Conservation (phyloP, 2,329 filamentous ascomycete species). For the Fusarium chlamydosporum region DNA sequence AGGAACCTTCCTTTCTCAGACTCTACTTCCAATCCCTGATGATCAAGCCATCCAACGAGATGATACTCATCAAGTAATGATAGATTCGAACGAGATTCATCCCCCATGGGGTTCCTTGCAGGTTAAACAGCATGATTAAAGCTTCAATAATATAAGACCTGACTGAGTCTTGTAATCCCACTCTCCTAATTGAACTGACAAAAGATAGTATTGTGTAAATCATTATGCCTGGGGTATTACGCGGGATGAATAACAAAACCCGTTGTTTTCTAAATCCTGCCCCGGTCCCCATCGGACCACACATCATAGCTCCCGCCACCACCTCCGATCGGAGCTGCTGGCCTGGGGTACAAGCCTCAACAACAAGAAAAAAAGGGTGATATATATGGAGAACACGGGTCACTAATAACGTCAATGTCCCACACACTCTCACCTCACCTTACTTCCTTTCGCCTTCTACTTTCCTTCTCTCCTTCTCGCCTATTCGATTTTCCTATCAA, state of each 20-base stretch:
- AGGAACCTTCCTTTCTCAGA: conserved; percentile 33
- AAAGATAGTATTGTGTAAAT: not conserved
- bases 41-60: not conserved
- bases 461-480: not conserved
- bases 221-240: conserved; percentile 2
- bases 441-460: conserved; percentile 16
- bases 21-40: not conserved
- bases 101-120: conserved; percentile 37
- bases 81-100: not conserved
- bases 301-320: conserved; percentile 37
- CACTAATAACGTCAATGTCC: conserved; percentile 36
- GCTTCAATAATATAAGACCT: not conserved
- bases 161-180: conserved; percentile 14
- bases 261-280: conserved; percentile 6
- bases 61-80: conserved; percentile 39
- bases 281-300: conserved; percentile 17
- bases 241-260: conserved; percentile 1
- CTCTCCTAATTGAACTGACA: conserved; percentile 25
- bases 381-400: conserved; percentile 42
- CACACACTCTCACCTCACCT: conserved; percentile 10
- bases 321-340: conserved; percentile 41
- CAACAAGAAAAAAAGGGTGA: conserved; percentile 27
- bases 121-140: not conserved
- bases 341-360: conserved; percentile 32
- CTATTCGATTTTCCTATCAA: not conserved